Percentiles rank a stretch among this genome's conserved stretches.
Evolutionary conservation across 2,329 filamentous ascomycete species (phyloP).

Genomic region (Penicillium sp.): DNA sequence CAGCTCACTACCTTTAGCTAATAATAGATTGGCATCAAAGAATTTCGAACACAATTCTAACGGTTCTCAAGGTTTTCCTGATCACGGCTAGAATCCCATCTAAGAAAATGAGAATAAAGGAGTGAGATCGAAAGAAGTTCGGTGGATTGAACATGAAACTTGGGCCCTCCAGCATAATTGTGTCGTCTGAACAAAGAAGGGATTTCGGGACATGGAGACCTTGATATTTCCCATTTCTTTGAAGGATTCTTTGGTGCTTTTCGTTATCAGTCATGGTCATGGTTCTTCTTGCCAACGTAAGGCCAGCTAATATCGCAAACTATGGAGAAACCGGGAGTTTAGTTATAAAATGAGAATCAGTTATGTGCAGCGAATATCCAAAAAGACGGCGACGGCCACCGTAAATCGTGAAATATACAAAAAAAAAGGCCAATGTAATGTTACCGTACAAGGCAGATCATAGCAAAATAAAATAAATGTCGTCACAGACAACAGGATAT

Average conservation of each 20-base stretch:
- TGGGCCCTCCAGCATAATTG: not conserved
- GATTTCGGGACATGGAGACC: not conserved
- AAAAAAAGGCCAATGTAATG: conserved; percentile 2
- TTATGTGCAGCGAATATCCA: not conserved
- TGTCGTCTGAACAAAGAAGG: not conserved
- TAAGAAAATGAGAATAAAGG: not conserved
- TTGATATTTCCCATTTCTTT: not conserved
- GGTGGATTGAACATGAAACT: not conserved
- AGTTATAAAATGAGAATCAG: not conserved
- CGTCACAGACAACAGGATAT: conserved; percentile 24
- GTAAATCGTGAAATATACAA: conserved; percentile 1
- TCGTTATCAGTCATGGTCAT: not conserved
- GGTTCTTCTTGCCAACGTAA: not conserved
- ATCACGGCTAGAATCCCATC: not conserved
- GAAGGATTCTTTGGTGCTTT: not conserved
- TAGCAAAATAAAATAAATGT: conserved; percentile 10
- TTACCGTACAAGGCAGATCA: conserved; percentile 17
- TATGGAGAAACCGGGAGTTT: not conserved
- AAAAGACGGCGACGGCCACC: not conserved
- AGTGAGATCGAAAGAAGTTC: not conserved
- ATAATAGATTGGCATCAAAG: not conserved
- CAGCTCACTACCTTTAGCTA: not conserved
- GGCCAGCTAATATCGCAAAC: not conserved
- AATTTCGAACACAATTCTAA: not conserved
- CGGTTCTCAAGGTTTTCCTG: not conserved